Evolutionary conservation across 1,284 basidiomycete species (phyloP).

Genomic region (Apiotrichum veenhuisii): DNA sequence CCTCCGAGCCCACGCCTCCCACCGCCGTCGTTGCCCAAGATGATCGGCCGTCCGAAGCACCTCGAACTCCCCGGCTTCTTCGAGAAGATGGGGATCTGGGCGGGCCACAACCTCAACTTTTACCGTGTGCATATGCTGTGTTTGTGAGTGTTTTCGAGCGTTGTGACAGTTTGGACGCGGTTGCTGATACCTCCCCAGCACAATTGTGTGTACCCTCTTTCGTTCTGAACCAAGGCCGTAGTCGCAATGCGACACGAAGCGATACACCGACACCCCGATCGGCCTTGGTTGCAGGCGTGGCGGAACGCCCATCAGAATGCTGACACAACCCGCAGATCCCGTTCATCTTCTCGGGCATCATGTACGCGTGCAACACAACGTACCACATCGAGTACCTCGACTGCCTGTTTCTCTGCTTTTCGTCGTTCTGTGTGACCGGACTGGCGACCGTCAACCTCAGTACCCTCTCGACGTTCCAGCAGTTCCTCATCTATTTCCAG

Average conservation of each 20-base stretch:
- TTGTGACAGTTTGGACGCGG: neutral
- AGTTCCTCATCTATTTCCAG: slow-evolving; percentile 50
- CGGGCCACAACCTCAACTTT: slow-evolving; percentile 38
- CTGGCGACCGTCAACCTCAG: slow-evolving; percentile 53
- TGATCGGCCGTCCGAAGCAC: neutral
- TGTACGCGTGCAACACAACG: slow-evolving; percentile 47
- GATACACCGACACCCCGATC: too few species aligned
- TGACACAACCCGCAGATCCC: slow-evolving; percentile 37
- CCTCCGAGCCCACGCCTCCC: neutral
- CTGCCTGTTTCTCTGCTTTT: slow-evolving; percentile 52
- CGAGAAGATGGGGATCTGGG: neutral
- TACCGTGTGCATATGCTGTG: slow-evolving; percentile 51
- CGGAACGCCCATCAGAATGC: neutral
- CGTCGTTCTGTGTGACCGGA: slow-evolving; percentile 55
- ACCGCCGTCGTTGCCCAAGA: neutral
- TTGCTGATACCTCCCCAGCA: neutral
- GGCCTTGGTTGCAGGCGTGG: neutral
- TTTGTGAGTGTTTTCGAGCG: slow-evolving; percentile 30
- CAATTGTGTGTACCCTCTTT: neutral
- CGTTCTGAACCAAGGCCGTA: neutral
- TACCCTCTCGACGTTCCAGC: slow-evolving; percentile 52
- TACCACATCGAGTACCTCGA: slow-evolving; percentile 53
- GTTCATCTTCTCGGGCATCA: slow-evolving; percentile 51
- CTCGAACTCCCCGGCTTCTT: slow-evolving; percentile 1
- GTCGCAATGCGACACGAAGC: neutral